Percentiles rank a stretch among this genome's conserved stretches.
phyloP scores from a whole-genome alignment of 2,329 filamentous ascomycete species.

The Cladosporium sp. region DNA sequence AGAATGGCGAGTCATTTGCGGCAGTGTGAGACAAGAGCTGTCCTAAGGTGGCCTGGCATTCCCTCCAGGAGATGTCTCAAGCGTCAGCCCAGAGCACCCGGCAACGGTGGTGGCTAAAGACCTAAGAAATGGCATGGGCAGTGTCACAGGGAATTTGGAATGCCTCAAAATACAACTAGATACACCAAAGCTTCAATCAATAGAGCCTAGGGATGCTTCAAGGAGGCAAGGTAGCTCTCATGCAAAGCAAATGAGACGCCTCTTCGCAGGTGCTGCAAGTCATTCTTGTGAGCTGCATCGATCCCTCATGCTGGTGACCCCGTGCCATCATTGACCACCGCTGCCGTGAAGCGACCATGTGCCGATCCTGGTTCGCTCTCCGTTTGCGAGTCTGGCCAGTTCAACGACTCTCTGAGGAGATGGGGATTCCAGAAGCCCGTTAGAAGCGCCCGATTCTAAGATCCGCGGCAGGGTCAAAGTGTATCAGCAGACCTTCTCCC shows the following conservation, averaged over 20 bases:
- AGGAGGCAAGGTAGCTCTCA: not conserved
- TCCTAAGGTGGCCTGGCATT: too few species aligned
- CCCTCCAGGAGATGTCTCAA: not conserved
- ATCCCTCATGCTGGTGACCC: not conserved
- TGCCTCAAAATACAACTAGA: not conserved
- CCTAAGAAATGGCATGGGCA: not conserved
- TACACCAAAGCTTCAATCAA: too few species aligned
- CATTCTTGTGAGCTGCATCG: not conserved
- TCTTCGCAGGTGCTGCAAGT: not conserved
- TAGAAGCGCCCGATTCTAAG: not conserved
- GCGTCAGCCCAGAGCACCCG: not conserved
- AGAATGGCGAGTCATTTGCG: not conserved
- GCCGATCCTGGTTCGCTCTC: not conserved
- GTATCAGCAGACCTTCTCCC: too few species aligned
- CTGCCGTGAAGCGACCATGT: not conserved
- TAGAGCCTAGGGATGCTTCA: too few species aligned
- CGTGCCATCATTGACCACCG: not conserved
- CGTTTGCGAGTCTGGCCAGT: not conserved
- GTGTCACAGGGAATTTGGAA: not conserved
- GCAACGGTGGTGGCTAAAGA: not conserved
- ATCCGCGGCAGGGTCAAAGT: not conserved
- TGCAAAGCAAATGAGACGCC: not conserved
- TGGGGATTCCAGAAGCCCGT: not conserved
- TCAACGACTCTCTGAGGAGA: not conserved
- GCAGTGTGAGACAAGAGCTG: not conserved